phyloP scores from a whole-genome alignment of 768 basidiomycete species.

The Clitopilus passeckerianus region DNA sequence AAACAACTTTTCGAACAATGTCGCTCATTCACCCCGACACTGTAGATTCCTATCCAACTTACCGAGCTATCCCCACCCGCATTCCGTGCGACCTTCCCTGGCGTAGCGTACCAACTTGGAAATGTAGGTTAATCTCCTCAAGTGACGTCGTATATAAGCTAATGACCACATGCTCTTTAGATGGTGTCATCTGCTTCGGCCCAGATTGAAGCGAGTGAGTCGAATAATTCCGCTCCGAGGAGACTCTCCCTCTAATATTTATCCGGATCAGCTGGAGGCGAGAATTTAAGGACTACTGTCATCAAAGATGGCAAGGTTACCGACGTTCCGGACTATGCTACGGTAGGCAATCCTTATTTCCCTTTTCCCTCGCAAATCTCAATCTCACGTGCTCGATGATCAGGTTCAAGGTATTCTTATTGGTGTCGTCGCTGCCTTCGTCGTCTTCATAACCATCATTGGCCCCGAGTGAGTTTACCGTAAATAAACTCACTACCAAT shows the following conservation, averaged over 20 bases:
- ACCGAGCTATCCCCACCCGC: slow-evolving; percentile 84
- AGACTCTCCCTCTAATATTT: background rate
- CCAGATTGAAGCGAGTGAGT: slow-evolving; percentile 71
- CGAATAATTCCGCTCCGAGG: background rate
- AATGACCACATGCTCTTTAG: slow-evolving; percentile 14
- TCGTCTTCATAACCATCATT: slow-evolving; percentile 69
- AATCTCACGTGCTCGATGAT: background rate
- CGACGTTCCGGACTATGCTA: slow-evolving; percentile 62
- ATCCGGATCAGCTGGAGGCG: slow-evolving; percentile 47
- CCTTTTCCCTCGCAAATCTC: background rate
- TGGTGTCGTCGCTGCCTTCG: slow-evolving; percentile 74
- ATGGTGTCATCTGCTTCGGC: slow-evolving; percentile 70
- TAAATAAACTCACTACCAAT: background rate
- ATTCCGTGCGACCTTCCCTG: slow-evolving; percentile 85
- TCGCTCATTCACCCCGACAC: too few species aligned
- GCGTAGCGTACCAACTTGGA: slow-evolving; percentile 80
- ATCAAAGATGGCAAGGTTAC: slow-evolving; percentile 34
- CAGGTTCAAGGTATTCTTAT: slow-evolving; percentile 85
- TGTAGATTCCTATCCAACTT: slow-evolving; percentile 71
- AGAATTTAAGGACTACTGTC: slow-evolving; percentile 47
- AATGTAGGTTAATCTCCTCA: slow-evolving; percentile 38
- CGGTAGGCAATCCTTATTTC: slow-evolving; percentile 15
- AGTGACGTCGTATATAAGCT: background rate
- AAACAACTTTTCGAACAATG: slow-evolving; percentile 37
- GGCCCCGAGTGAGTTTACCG: slow-evolving; percentile 65